Evolutionary conservation across 2,329 filamentous ascomycete genomes (phyloP).

Genomic region (Phialophora verrucosa): DNA sequence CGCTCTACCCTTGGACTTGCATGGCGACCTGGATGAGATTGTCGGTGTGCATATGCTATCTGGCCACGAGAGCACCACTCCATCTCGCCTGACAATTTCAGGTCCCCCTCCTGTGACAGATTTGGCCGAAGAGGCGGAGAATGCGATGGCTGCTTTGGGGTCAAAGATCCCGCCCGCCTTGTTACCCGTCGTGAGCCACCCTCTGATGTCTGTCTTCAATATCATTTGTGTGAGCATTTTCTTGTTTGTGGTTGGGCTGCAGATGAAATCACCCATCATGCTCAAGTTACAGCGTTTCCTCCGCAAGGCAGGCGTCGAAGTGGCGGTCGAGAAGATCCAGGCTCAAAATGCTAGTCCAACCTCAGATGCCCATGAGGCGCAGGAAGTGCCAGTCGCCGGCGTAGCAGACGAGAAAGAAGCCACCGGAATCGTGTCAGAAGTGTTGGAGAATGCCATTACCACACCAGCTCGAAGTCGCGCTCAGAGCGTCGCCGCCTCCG

Average conservation of each 20-base stretch:
- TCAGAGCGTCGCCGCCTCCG: conserved; percentile 29
- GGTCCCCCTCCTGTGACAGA: conserved; percentile 30
- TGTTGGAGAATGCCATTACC: conserved; percentile 20
- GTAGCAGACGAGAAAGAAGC: conserved; percentile 15
- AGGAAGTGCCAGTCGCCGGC: conserved; percentile 25
- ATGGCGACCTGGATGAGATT: conserved; percentile 47
- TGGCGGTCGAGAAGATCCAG: conserved; percentile 24
- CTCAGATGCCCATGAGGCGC: conserved; percentile 5
- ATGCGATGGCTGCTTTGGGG: conserved; percentile 30
- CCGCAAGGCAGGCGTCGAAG: conserved; percentile 33
- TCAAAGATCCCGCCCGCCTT: conserved; percentile 29
- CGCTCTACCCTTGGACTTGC: conserved; percentile 32
- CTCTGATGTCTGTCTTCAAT: conserved; percentile 30
- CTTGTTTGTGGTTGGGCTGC: conserved; percentile 33
- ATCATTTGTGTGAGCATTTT: conserved; percentile 31
- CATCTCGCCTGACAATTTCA: conserved; percentile 45
- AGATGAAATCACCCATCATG: conserved; percentile 33
- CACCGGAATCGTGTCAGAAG: conserved; percentile 23
- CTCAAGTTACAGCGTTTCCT: conserved; percentile 33
- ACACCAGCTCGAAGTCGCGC: conserved; percentile 36
- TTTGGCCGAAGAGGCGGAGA: conserved; percentile 32
- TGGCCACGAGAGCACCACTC: conserved; percentile 57
- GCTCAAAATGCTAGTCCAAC: background rate
- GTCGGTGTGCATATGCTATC: conserved; percentile 74
- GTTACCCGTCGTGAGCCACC: conserved; percentile 28